phyloP scores from a whole-genome alignment of 345 rosid genomes.

The Hibiscus syriacus region DNA sequence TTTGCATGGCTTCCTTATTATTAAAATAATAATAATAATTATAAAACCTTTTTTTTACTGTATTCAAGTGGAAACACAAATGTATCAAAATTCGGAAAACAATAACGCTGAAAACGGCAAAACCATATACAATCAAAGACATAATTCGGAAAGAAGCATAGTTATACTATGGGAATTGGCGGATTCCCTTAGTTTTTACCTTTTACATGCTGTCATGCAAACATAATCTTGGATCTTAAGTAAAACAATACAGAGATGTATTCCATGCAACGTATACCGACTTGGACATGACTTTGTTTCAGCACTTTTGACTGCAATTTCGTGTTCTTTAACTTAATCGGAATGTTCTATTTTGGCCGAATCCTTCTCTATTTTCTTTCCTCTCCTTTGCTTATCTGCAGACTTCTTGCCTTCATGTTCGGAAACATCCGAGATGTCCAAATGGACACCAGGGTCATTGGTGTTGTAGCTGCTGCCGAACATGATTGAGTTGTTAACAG shows the following conservation, averaged over 20 bases:
- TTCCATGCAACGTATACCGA: background rate
- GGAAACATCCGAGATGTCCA: constrained; percentile 48
- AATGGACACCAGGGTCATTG: constrained; percentile 87
- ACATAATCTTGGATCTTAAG: background rate
- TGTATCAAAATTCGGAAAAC: too few relatives aligned
- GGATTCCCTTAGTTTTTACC: too few relatives aligned
- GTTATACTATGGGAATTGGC: too few relatives aligned
- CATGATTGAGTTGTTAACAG: constrained; percentile 88
- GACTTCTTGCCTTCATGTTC: constrained; percentile 17
- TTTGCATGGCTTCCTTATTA: too few relatives aligned
- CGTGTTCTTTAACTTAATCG: constrained; percentile 2
- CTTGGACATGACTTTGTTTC: background rate
- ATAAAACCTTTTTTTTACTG: too few relatives aligned
- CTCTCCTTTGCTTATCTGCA: constrained; percentile 13
- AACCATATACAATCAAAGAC: too few relatives aligned
- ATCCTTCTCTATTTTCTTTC: constrained; percentile 23
- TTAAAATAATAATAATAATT: too few relatives aligned
- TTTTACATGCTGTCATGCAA: constrained; percentile 3
- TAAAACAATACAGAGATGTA: background rate
- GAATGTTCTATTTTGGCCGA: constrained; percentile 15
- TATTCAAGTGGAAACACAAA: too few relatives aligned
- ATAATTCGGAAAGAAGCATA: too few relatives aligned
- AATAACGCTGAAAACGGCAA: too few relatives aligned
- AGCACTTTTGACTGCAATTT: background rate
- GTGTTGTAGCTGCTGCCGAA: constrained; percentile 51